Percentiles rank a stretch among this genome's conserved stretches.
phyloP scores from a whole-genome alignment of 768 basidiomycete species.

The Rhizopogon vinicolor region DNA sequence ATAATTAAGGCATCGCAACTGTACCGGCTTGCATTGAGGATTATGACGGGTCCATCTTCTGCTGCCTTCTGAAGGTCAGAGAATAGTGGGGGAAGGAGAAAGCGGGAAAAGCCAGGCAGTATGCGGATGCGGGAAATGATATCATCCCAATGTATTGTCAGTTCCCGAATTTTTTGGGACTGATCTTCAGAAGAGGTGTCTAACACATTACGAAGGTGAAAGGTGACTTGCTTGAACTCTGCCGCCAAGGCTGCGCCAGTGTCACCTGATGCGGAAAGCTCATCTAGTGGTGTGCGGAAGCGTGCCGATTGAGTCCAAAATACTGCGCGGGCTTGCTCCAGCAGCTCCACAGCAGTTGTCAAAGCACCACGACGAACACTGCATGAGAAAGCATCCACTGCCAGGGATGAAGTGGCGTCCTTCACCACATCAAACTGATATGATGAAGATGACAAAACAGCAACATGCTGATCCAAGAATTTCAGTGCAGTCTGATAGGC shows the following conservation, averaged over 20 bases:
- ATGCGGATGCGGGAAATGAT: constrained; percentile 6
- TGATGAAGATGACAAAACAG: neutral
- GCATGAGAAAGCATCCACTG: constrained; percentile 5
- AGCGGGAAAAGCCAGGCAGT: constrained; percentile 9
- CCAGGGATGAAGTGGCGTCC: neutral
- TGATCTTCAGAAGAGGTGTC: neutral
- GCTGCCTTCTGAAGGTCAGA: constrained; percentile 12
- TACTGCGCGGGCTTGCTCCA: constrained; percentile 24
- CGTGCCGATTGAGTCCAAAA: constrained; percentile 23
- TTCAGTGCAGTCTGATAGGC: neutral
- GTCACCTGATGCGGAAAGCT: constrained; percentile 5
- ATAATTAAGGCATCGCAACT: constrained; percentile 12
- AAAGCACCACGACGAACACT: constrained; percentile 7
- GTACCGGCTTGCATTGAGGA: constrained; percentile 9
- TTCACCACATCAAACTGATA: neutral
- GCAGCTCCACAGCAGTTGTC: constrained; percentile 18
- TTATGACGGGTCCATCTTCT: constrained; percentile 13
- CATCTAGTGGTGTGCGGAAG: constrained; percentile 21
- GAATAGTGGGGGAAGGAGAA: constrained; percentile 11
- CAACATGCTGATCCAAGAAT: neutral
- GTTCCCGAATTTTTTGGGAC: constrained; percentile 3
- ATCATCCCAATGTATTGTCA: constrained; percentile 1
- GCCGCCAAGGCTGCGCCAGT: neutral
- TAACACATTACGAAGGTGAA: neutral
- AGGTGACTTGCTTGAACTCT: constrained; percentile 6